Conservation (phyloP, 2,329 filamentous ascomycete genomes). For the Gnomoniopsis smithogilvyi region DNA sequence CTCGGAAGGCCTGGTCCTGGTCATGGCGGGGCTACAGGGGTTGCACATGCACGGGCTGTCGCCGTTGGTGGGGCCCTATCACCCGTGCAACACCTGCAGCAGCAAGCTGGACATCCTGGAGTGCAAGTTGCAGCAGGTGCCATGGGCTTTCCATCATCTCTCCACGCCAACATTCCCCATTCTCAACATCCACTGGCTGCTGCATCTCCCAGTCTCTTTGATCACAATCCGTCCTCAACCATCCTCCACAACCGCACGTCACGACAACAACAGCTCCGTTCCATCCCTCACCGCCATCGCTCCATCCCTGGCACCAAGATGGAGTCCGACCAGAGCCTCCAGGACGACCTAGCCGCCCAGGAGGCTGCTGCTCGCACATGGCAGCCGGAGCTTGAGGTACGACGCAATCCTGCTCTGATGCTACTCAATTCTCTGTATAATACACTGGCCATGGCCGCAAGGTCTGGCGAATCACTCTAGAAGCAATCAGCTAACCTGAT, state of each 20-base stretch:
- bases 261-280: constrained; percentile 1
- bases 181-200: constrained; percentile 12
- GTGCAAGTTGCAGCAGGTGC: not conserved
- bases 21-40: constrained; percentile 12
- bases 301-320: constrained; percentile 30
- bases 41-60: not conserved
- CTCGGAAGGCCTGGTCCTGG: not conserved
- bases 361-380: constrained; percentile 59
- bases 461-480: not conserved
- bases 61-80: not conserved
- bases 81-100: not conserved
- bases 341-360: constrained; percentile 52
- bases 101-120: not conserved
- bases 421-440: not conserved
- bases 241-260: constrained; percentile 11
- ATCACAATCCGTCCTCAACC: not conserved
- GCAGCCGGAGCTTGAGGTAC: constrained; percentile 54
- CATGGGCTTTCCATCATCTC: constrained; percentile 6
- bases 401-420: constrained; percentile 24
- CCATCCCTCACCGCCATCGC: not conserved
- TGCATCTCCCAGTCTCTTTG: not conserved
- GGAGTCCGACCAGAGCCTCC: constrained; percentile 28
- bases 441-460: constrained; percentile 15
- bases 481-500: constrained; percentile 25
- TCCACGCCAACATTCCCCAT: constrained; percentile 11